phyloP scores from a whole-genome alignment of 805 yeast genomes.

The Torulaspora maleeae region DNA sequence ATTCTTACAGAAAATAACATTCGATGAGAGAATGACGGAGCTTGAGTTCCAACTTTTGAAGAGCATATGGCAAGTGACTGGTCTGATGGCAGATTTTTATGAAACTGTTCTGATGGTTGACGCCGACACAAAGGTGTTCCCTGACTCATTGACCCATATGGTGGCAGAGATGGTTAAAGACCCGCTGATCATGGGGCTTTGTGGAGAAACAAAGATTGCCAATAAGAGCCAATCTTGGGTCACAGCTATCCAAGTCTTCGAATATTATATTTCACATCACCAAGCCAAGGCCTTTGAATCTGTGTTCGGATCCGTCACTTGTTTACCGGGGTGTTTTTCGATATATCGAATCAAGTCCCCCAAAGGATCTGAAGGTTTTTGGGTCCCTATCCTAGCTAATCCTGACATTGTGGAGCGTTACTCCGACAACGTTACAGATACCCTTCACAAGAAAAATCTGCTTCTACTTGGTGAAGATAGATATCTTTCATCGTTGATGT shows the following conservation, averaged over 20 bases:
- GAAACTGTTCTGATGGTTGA: constrained; percentile 88
- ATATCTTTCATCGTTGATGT: constrained; percentile 76
- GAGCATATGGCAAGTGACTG: constrained; percentile 77
- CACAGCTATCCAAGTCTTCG: constrained; percentile 89
- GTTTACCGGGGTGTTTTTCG: constrained; percentile 93
- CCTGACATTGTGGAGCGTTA: constrained; percentile 92
- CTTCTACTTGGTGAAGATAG: constrained; percentile 88
- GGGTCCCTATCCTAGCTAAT: constrained; percentile 92
- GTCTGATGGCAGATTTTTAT: constrained; percentile 76
- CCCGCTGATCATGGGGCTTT: constrained; percentile 83
- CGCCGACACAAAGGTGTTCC: constrained; percentile 86
- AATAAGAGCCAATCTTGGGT: constrained; percentile 84
- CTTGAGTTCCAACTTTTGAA: constrained; percentile 74
- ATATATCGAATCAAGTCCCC: constrained; percentile 90
- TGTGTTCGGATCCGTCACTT: constrained; percentile 91
- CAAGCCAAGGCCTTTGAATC: constrained; percentile 92
- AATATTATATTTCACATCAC: constrained; percentile 89
- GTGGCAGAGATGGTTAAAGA: constrained; percentile 82
- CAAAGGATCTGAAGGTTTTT: constrained; percentile 68
- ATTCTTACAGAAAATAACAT: constrained; percentile 78
- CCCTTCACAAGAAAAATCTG: constrained; percentile 81
- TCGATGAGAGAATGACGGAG: constrained; percentile 91
- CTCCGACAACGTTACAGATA: constrained; percentile 77
- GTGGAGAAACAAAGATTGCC: constrained; percentile 92
- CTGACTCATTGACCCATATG: constrained; percentile 88